Evolutionary conservation across 2,329 filamentous ascomycete genomes (phyloP).

Genomic region (Grosmannia huntii): DNA sequence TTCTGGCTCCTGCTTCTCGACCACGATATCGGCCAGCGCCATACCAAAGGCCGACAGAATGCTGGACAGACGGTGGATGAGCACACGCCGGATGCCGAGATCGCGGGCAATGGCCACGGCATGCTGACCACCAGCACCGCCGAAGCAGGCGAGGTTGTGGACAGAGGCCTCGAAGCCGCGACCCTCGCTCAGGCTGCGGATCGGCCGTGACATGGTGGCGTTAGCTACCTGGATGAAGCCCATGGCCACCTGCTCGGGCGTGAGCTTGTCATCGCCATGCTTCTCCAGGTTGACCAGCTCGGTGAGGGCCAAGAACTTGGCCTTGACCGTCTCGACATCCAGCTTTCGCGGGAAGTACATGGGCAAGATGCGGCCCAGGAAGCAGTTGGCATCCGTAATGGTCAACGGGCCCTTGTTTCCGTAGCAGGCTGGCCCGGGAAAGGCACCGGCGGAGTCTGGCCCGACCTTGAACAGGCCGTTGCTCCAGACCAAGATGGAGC

Average conservation of each 20-base stretch:
- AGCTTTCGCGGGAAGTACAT: slow-evolving; percentile 54
- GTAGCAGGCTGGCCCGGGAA: slow-evolving; percentile 56
- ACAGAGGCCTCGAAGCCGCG: slow-evolving; percentile 81
- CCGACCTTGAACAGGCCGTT: slow-evolving; percentile 60
- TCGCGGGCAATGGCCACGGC: slow-evolving; percentile 78
- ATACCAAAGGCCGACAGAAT: slow-evolving; percentile 85
- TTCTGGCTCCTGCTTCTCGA: slow-evolving; percentile 61
- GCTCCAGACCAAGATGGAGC: slow-evolving; percentile 49
- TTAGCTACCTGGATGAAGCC: slow-evolving; percentile 85
- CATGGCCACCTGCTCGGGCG: slow-evolving; percentile 70
- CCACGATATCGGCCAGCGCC: slow-evolving; percentile 76
- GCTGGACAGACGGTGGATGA: slow-evolving; percentile 76
- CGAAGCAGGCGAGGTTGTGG: slow-evolving; percentile 83
- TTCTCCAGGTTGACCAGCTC: slow-evolving; percentile 67
- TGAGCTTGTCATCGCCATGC: slow-evolving; percentile 68
- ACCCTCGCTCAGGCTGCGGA: slow-evolving; percentile 77
- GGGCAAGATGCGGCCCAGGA: slow-evolving; percentile 40
- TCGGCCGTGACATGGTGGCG: slow-evolving; percentile 81
- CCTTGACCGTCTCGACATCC: slow-evolving; percentile 41
- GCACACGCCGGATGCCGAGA: slow-evolving; percentile 69
- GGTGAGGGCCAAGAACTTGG: slow-evolving; percentile 62
- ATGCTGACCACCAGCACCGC: slow-evolving; percentile 82
- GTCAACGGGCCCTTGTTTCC: slow-evolving; percentile 57
- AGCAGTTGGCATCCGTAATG: slow-evolving; percentile 54
- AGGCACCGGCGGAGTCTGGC: slow-evolving; percentile 54